Percentiles rank a stretch among this genome's conserved stretches.
Conservation (phyloP, 176 grass and related monocot genomes). For the Phoenix roebelenii region DNA sequence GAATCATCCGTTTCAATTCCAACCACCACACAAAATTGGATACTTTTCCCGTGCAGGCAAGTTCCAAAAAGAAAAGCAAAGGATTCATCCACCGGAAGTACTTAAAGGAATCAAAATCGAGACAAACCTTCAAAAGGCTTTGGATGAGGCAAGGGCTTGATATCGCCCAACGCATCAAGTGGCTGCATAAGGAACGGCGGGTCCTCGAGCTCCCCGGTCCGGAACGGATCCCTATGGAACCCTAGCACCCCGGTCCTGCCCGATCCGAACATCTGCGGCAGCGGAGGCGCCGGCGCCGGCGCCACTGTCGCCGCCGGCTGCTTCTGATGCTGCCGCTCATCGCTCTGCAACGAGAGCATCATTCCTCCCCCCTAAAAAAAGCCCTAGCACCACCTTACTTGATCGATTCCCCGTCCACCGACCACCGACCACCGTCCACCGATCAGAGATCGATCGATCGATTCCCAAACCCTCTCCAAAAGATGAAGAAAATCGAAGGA, state of each 20-base stretch:
- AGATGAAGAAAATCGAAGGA: too few relatives aligned
- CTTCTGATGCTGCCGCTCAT: background rate
- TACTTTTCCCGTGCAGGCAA: too few relatives aligned
- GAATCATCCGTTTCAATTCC: too few relatives aligned
- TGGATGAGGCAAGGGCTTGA: background rate
- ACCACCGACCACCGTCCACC: too few relatives aligned
- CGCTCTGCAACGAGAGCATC: slow-evolving; percentile 11
- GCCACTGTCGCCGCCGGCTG: background rate
- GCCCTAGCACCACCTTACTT: too few relatives aligned
- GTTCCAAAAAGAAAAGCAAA: too few relatives aligned
- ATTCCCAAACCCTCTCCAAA: too few relatives aligned
- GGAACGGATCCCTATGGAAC: background rate
- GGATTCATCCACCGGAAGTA: too few relatives aligned
- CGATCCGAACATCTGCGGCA: slow-evolving; percentile 7
- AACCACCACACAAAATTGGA: too few relatives aligned
- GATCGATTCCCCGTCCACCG: too few relatives aligned
- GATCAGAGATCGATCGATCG: too few relatives aligned
- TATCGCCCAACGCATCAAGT: background rate
- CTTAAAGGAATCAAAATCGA: too few relatives aligned
- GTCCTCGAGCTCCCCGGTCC: background rate
- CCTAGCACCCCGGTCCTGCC: background rate
- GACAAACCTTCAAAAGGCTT: slow-evolving; percentile 5
- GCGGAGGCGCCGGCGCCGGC: background rate
- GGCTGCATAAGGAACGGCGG: background rate
- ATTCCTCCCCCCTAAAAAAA: background rate